These are phyloP conservation scores for Chaetomiaceae sp. DNA, from an alignment of 2,329 filamentous ascomycete species.

Conservation along the genomic window DNA sequence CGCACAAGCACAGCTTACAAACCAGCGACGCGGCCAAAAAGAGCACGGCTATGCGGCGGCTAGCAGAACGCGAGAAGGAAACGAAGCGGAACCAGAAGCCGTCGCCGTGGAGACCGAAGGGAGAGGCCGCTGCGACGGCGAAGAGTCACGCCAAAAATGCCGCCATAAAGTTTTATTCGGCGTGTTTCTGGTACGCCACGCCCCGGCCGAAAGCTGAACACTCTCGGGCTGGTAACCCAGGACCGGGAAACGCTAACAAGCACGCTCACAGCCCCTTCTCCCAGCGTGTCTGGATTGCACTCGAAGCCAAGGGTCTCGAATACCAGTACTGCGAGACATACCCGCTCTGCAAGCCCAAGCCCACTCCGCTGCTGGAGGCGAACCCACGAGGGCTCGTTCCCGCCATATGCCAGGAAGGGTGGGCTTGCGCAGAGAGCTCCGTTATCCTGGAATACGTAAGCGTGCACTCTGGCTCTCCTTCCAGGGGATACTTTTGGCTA, in stretches of 20 bases:
- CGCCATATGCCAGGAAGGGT: constrained; percentile 71
- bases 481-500: too few species aligned
- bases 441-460: constrained; percentile 81
- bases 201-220: too few species aligned
- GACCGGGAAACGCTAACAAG: constrained; percentile 11
- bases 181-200: constrained; percentile 75
- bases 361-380: constrained; percentile 60
- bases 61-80: constrained; percentile 62
- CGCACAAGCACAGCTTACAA: constrained; percentile 69
- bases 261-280: constrained; percentile 64
- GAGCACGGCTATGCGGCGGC: constrained; percentile 66
- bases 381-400: constrained; percentile 75
- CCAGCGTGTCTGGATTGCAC: constrained; percentile 82
- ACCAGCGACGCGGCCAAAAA: constrained; percentile 78
- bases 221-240: too few species aligned
- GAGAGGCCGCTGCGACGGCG: constrained; percentile 36
- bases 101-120: constrained; percentile 18
- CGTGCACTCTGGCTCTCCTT: constrained; percentile 1
- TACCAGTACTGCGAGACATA: constrained; percentile 89
- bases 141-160: constrained; percentile 67
- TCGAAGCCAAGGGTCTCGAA: constrained; percentile 70
- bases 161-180: constrained; percentile 73
- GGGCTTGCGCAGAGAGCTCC: constrained; percentile 76
- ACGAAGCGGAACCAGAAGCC: constrained; percentile 52
- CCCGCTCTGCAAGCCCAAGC: constrained; percentile 66